Evolutionary conservation across 352 stramenopile genomes (phyloP).

Genomic region (Albugo laibachii): DNA sequence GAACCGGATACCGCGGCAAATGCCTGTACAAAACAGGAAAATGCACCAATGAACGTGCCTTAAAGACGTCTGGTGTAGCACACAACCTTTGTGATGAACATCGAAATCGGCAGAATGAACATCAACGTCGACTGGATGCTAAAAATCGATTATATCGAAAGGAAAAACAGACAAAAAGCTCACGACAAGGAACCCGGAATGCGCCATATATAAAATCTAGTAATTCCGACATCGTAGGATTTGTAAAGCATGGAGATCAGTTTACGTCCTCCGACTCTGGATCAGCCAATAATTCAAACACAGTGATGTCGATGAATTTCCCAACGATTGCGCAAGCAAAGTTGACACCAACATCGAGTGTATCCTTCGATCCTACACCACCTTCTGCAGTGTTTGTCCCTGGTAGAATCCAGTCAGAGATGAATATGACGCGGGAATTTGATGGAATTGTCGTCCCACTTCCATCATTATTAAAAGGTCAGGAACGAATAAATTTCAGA

Average conservation of each 20-base stretch:
- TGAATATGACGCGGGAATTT: conserved; percentile 20
- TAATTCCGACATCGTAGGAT: no score
- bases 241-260: no score
- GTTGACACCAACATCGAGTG: no score
- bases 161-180: conserved; percentile 17
- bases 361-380: no score
- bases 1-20: conserved; percentile 35
- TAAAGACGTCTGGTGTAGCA: conserved; percentile 61
- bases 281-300: no score
- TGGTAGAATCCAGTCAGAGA: no score
- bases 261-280: no score
- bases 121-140: conserved; percentile 74
- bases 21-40: conserved; percentile 80
- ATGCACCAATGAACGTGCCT: conserved; percentile 63
- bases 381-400: no score
- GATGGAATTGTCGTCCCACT: conserved; percentile 60
- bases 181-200: not conserved
- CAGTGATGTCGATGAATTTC: no score
- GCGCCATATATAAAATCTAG: no score
- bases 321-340: no score
- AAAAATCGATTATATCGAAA: conserved; percentile 58
- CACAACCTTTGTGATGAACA: conserved; percentile 78
- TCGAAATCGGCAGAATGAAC: conserved; percentile 61
- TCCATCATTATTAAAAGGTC: conserved; percentile 47
- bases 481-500: conserved; percentile 53